Percentiles rank a stretch among this genome's conserved stretches.
Conservation (phyloP, 176 grass and related monocot genomes). For the Aechmea fasciata region DNA sequence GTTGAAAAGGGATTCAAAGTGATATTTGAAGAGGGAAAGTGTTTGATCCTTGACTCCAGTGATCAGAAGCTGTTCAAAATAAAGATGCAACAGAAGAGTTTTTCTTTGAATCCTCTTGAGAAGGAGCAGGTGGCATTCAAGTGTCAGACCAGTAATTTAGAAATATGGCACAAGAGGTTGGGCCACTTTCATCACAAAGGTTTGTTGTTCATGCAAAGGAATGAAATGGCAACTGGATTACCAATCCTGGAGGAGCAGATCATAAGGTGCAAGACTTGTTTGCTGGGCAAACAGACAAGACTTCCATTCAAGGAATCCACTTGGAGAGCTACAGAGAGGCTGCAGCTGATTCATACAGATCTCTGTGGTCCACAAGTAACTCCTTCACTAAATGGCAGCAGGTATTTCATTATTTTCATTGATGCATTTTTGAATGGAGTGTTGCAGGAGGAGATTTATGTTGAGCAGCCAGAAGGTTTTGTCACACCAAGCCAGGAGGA, state of each 20-base stretch:
- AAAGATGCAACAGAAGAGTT: neutral
- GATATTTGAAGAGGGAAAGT: neutral
- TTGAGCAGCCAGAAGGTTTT: conserved; percentile 10
- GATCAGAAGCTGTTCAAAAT: neutral
- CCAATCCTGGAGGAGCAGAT: neutral
- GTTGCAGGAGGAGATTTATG: conserved; percentile 12
- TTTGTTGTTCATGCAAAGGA: neutral
- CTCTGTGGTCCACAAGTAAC: neutral
- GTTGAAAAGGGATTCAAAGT: too few species aligned
- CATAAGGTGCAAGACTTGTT: neutral
- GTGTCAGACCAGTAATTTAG: neutral
- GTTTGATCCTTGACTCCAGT: too few species aligned
- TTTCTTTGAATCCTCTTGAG: neutral
- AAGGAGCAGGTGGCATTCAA: neutral
- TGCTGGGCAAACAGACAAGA: neutral
- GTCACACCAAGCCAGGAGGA: conserved; percentile 1
- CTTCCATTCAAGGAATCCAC: neutral
- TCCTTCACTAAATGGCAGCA: neutral
- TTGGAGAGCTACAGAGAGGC: neutral
- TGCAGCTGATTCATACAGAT: neutral
- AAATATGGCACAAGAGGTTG: neutral
- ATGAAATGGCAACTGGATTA: neutral
- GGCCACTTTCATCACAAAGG: neutral
- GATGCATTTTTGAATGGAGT: conserved; percentile 4
- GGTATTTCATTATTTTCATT: neutral